These are phyloP conservation scores for Xylaria telfairii DNA, from an alignment of 495 filamentous ascomycete species.

Conservation along the genomic window DNA sequence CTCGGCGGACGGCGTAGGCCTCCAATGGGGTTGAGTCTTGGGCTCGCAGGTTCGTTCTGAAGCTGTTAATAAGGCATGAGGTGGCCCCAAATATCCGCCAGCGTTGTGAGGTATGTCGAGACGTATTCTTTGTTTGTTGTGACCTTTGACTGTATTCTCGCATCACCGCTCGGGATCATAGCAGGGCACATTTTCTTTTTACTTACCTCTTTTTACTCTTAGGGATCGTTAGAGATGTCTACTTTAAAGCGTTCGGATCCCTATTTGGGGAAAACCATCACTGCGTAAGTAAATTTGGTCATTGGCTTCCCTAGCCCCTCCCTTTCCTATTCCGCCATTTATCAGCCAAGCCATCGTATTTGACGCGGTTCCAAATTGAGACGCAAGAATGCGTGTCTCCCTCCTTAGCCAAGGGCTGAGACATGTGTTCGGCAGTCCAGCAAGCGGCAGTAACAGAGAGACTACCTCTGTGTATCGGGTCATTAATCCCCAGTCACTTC, in stretches of 20 bases:
- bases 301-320: no score
- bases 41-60: background rate
- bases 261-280: conserved; percentile 24
- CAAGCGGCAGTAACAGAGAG: background rate
- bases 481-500: background rate
- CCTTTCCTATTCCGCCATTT: background rate
- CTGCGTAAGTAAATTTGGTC: conserved; percentile 20
- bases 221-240: conserved; percentile 8
- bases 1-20: background rate
- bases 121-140: no score
- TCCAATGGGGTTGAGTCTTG: background rate
- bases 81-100: background rate
- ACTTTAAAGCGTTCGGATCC: conserved; percentile 12
- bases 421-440: background rate
- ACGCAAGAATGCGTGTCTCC: background rate
- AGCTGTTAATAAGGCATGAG: conserved; percentile 1
- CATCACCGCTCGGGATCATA: no score
- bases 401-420: background rate
- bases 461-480: background rate
- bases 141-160: no score
- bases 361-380: background rate
- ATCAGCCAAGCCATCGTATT: background rate
- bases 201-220: background rate
- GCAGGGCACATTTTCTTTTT: background rate
- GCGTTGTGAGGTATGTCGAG: conserved; percentile 1